A percentile compares a stretch with the other conserved stretches of the same genome.
Conservation (phyloP, 331 rosid genomes). For the Saraca asoca region DNA sequence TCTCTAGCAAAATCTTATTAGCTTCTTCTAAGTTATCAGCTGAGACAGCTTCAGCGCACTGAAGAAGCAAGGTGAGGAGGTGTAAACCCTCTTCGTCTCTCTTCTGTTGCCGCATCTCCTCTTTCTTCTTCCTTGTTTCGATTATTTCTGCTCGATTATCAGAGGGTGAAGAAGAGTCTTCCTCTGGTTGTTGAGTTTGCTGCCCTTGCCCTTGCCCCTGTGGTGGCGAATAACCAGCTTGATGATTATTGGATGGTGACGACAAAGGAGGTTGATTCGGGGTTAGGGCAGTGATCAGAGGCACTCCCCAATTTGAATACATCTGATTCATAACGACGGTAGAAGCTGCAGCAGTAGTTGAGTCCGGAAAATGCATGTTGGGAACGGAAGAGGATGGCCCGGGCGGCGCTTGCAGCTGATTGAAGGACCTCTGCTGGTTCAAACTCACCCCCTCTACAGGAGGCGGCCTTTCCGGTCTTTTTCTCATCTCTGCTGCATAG, state of each 20-base stretch:
- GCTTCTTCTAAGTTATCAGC: conserved; percentile 86
- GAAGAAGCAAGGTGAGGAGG: conserved; percentile 85
- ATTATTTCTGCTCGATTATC: conserved; percentile 30
- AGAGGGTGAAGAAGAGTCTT: conserved; percentile 20
- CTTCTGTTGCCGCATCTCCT: conserved; percentile 75
- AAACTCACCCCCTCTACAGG: conserved; percentile 6
- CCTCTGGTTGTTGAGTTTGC: conserved; percentile 36
- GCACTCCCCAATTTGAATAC: conserved; percentile 58
- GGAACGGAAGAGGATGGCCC: conserved; percentile 4
- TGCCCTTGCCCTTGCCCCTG: conserved; percentile 37
- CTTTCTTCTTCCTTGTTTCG: conserved; percentile 57
- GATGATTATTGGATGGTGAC: conserved; percentile 30
- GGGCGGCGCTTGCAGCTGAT: neutral
- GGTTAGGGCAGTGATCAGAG: conserved; percentile 26
- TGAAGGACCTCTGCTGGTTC: conserved; percentile 24
- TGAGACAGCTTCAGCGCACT: conserved; percentile 94
- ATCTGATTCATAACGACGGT: conserved; percentile 40
- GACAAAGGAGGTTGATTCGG: conserved; percentile 34
- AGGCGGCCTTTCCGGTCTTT: conserved; percentile 28
- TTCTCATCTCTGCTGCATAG: conserved; percentile 5
- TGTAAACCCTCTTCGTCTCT: conserved; percentile 88
- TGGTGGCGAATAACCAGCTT: conserved; percentile 30
- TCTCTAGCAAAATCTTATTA: conserved; percentile 75
- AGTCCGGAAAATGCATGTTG: conserved; percentile 36
- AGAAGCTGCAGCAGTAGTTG: conserved; percentile 19